Base-by-base conservation (phyloP, 2,329 filamentous ascomycete genomes). In the Diaporthe ampelina region DNA sequence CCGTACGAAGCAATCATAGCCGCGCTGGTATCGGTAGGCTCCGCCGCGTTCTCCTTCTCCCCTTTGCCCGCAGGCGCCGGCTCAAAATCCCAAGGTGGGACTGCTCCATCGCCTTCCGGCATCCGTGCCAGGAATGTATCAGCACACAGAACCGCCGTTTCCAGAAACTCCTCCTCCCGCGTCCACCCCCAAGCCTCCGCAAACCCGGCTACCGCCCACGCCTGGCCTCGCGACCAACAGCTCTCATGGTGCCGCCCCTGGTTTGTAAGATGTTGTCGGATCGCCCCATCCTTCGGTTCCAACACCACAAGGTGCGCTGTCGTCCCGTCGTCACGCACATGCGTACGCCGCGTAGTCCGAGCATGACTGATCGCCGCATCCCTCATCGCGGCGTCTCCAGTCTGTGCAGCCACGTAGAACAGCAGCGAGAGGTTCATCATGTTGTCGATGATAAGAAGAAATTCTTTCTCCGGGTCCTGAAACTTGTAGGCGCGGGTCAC, bases 51-150 rank as follows among this genome's bases (percentile, higher is more conserved):
- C 1, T 9, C 43, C 15, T 29, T 21, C 37, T 61, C 21, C 3
- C 24, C n/a, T 13, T 0, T 48, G 29, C 3, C 76, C 73, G 0
- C 85, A 85, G 58, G 5, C 1, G 26, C 59, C 9, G 59, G 40
- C 40, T 84, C 81, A 58, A 88, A 89, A 72, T 89, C 87, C 87
- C 87, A 89, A 2, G 83, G 81, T 0, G 87, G 86, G 5, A 88
- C 84, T 0, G 81, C 78, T 21, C 81, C 82, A 1, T 48, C 59
- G 1, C 40, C 59, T 3, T 79, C 79, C 0, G 83, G 81, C 24
- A 87, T 78, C 6, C 82, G 79, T 0, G 70, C 59, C 4, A 88
- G 76, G 74, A 89, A 89, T 73, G 86, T 86, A 40, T 87, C 81
- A 0, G 86, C 86, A 52, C 85, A 85, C 3, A 79, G 77, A 4